These are phyloP conservation scores for Saccharomycopsis guyanensis DNA, from an alignment of 805 yeast species.

Conservation along the genomic window DNA sequence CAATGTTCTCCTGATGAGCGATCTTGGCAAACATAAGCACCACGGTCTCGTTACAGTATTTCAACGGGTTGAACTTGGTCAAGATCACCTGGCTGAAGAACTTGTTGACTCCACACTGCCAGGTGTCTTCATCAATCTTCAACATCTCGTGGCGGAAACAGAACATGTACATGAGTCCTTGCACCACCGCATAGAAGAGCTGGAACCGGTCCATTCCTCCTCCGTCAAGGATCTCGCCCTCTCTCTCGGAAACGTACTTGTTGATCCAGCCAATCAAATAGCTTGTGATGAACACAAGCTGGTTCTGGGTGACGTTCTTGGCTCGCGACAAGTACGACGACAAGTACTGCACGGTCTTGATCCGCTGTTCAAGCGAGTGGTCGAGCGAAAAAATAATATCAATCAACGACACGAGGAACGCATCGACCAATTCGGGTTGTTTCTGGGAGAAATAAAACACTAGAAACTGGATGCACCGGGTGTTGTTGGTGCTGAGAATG, in stretches of 20 bases:
- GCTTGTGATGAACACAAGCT: slow-evolving; percentile 74
- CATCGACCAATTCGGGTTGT: slow-evolving; percentile 75
- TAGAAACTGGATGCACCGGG: slow-evolving; percentile 79
- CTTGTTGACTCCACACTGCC: slow-evolving; percentile 80
- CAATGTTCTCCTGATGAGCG: slow-evolving; percentile 82
- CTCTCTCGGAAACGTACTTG: slow-evolving; percentile 76
- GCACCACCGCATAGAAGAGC: slow-evolving; percentile 84
- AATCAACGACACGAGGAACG: slow-evolving; percentile 71
- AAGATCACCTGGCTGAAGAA: slow-evolving; percentile 80
- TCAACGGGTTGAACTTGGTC: slow-evolving; percentile 87
- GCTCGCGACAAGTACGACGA: slow-evolving; percentile 90
- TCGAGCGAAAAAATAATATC: slow-evolving; percentile 71
- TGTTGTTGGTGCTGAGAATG: slow-evolving; percentile 84
- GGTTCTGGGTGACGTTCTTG: slow-evolving; percentile 57
- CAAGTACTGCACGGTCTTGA: slow-evolving; percentile 86
- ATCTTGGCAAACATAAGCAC: slow-evolving; percentile 89
- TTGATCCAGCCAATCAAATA: slow-evolving; percentile 80
- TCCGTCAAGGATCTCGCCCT: slow-evolving; percentile 62
- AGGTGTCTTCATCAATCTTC: slow-evolving; percentile 34
- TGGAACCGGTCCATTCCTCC: slow-evolving; percentile 85
- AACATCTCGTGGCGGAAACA: slow-evolving; percentile 75
- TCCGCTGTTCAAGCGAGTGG: slow-evolving; percentile 65
- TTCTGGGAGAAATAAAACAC: slow-evolving; percentile 76
- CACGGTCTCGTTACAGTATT: slow-evolving; percentile 89
- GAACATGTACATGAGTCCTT: slow-evolving; percentile 82